Conservation (phyloP, 805 yeast genomes). For the Yamadazyma akitaensis region DNA sequence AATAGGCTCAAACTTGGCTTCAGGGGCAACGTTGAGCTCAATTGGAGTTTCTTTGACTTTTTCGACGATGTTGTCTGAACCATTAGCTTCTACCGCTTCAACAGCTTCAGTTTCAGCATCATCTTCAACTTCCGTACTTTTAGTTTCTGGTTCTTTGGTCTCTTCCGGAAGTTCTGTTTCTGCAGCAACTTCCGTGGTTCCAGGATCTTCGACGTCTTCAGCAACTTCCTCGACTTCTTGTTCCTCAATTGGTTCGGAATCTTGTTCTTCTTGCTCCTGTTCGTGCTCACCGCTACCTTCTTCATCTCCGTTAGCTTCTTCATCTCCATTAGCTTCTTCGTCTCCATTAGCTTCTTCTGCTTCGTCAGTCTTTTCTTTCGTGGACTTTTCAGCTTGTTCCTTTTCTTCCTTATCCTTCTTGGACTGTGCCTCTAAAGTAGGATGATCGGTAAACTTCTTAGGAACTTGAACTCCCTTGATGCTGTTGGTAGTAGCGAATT, state of each 20-base stretch:
- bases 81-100: constrained; percentile 1
- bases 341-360: constrained; percentile 17
- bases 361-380: constrained; percentile 7
- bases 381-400: constrained; percentile 14
- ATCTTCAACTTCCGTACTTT: constrained; percentile 3
- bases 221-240: constrained; percentile 11
- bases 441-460: constrained; percentile 38
- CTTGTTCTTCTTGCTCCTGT: constrained; percentile 4
- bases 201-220: no score
- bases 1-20: constrained; percentile 32
- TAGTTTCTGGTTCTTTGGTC: constrained; percentile 16
- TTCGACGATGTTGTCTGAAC: constrained; percentile 24
- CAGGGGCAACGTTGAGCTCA: constrained; percentile 31
- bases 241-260: constrained; percentile 8
- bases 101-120: constrained; percentile 7
- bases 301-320: constrained; percentile 17
- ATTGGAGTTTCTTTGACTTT: constrained; percentile 22
- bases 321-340: constrained; percentile 17
- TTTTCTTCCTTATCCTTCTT: constrained; percentile 9
- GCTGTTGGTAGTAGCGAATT: constrained; percentile 33
- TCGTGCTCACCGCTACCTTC: constrained; percentile 16
- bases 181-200: constrained; percentile 12
- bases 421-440: constrained; percentile 40
- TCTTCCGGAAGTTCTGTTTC: constrained; percentile 15
- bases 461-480: constrained; percentile 36